Percentiles rank a stretch among this genome's conserved stretches.
Conservation (phyloP, 2,329 filamentous ascomycete genomes). For the Aspergillus ibericus region DNA sequence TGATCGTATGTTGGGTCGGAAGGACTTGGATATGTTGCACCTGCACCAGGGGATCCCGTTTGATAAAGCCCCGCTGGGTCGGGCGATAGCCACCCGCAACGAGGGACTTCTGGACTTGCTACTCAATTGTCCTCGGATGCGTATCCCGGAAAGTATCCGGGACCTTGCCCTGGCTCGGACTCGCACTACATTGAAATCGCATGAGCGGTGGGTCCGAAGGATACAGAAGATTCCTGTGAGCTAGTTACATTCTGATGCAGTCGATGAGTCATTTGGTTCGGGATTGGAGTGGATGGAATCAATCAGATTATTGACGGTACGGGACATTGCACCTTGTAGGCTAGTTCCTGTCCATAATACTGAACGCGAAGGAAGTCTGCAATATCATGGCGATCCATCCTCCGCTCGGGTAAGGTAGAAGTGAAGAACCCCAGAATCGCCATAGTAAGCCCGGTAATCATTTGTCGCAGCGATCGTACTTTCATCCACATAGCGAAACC, state of each 20-base stretch:
- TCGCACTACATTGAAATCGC: too few relatives aligned
- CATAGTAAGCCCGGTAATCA: not conserved
- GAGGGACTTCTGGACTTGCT: not conserved
- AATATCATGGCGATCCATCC: not conserved
- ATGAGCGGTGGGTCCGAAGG: not conserved
- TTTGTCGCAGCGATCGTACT: not conserved
- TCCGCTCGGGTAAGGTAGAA: not conserved
- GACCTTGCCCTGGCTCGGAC: not conserved
- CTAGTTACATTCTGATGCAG: too few relatives aligned
- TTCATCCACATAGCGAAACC: not conserved
- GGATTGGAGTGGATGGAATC: too few relatives aligned
- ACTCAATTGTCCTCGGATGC: not conserved
- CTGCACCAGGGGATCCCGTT: not conserved
- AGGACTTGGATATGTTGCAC: not conserved
- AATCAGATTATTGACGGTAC: too few relatives aligned
- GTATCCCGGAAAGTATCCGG: not conserved
- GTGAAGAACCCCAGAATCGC: not conserved
- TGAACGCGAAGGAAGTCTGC: too few relatives aligned
- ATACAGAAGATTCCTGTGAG: not conserved
- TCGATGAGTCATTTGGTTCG: not conserved
- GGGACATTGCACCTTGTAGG: too few relatives aligned
- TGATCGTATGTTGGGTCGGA: not conserved
- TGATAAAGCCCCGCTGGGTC: not conserved
- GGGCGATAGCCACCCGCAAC: not conserved
- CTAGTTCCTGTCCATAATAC: not conserved